These are phyloP conservation scores for Exophiala sp. DNA, from an alignment of 2,329 filamentous ascomycete genomes.

Conservation along the genomic window DNA sequence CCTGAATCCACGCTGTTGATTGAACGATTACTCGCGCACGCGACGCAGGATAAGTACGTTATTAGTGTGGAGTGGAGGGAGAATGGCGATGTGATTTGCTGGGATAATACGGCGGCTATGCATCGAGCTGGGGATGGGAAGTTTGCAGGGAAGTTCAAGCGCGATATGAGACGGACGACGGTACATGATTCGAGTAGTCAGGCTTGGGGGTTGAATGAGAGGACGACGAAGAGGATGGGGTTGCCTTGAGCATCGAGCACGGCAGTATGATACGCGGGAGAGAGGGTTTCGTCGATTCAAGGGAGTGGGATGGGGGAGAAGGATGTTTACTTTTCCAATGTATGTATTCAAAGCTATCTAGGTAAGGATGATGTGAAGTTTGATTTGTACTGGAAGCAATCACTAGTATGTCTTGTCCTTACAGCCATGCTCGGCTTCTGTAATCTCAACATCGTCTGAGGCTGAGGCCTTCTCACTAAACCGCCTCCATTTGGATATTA, in stretches of 20 bases:
- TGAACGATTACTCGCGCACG: conserved; percentile 41
- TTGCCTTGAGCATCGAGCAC: conserved; percentile 30
- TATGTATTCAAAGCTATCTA: too few relatives aligned
- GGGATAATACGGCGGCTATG: conserved; percentile 59
- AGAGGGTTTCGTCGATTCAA: too few relatives aligned
- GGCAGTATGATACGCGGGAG: too few relatives aligned
- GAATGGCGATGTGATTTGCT: conserved; percentile 52
- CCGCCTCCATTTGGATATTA: too few relatives aligned
- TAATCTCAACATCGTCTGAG: too few relatives aligned
- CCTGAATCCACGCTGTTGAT: conserved; percentile 36
- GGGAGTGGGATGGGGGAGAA: too few relatives aligned
- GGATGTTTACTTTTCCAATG: too few relatives aligned
- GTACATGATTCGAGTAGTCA: conserved; percentile 48
- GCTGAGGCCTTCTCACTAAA: too few relatives aligned
- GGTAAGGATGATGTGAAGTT: too few relatives aligned
- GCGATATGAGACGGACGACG: conserved; percentile 57
- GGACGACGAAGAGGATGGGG: conserved; percentile 30
- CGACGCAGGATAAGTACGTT: conserved; percentile 48
- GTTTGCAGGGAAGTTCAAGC: conserved; percentile 47
- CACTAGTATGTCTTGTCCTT: too few relatives aligned
- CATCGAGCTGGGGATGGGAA: conserved; percentile 51
- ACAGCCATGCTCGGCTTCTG: too few relatives aligned
- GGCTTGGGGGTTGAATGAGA: conserved; percentile 46
- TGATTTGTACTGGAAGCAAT: too few relatives aligned
- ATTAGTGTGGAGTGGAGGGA: conserved; percentile 49